Conservation (phyloP, 768 basidiomycete species). For the Gloeostereum incarnatum region DNA sequence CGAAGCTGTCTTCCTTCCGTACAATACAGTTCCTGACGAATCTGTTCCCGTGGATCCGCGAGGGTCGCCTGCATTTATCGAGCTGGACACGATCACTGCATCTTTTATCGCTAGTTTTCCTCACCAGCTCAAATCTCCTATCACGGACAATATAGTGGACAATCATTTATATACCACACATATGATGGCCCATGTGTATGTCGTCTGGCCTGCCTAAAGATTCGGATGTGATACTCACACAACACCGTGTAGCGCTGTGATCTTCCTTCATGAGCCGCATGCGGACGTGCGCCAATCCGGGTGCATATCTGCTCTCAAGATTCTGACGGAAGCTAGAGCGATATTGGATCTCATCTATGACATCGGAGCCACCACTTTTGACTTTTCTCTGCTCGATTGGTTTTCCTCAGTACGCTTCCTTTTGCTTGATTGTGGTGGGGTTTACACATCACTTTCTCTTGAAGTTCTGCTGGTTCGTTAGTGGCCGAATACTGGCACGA, state of each 20-base stretch:
- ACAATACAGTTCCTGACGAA: constrained; percentile 19
- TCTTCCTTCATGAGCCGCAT: constrained; percentile 72
- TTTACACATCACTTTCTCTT: constrained; percentile 1
- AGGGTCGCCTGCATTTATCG: constrained; percentile 51
- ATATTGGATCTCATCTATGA: constrained; percentile 60
- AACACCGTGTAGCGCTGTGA: constrained; percentile 63
- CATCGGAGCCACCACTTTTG: constrained; percentile 53
- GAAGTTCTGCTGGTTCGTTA: constrained; percentile 63
- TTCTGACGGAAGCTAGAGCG: constrained; percentile 55
- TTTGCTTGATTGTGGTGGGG: neutral
- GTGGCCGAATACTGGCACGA: constrained; percentile 55
- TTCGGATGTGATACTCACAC: constrained; percentile 23
- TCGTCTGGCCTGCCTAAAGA: constrained; percentile 6
- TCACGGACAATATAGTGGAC: constrained; percentile 47
- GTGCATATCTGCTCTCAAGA: constrained; percentile 62
- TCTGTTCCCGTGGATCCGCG: constrained; percentile 48
- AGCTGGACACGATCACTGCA: constrained; percentile 48
- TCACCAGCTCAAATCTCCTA: constrained; percentile 42
- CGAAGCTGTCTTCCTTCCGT: constrained; percentile 27
- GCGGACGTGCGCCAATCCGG: constrained; percentile 47
- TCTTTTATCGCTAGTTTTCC: constrained; percentile 56
- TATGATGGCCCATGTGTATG: constrained; percentile 22
- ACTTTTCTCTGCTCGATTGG: constrained; percentile 60
- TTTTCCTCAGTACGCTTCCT: constrained; percentile 50
- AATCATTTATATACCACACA: constrained; percentile 40